Conservation (phyloP, 1,284 basidiomycete genomes). For the Cryptococcus sp. region DNA sequence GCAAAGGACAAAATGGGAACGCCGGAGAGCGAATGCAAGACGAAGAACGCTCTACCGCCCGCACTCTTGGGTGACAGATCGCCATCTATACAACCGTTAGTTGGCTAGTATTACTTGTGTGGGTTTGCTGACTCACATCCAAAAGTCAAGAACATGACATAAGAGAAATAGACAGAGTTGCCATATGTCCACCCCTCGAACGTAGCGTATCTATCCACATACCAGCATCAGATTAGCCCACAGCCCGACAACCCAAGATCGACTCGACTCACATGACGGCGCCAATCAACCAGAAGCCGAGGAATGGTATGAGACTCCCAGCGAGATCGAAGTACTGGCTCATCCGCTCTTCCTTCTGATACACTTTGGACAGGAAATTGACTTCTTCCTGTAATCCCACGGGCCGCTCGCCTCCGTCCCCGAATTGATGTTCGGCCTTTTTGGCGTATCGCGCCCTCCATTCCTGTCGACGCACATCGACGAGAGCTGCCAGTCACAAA, state of each 20-base stretch:
- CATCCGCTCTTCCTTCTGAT: slow-evolving; percentile 1
- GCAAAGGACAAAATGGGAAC: background rate
- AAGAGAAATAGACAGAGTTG: slow-evolving; percentile 1
- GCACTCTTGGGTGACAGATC: background rate
- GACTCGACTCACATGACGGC: background rate
- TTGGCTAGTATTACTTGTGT: too few relatives aligned
- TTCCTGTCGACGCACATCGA: background rate
- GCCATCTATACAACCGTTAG: background rate
- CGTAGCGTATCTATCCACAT: background rate
- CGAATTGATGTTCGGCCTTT: background rate
- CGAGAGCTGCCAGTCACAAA: background rate
- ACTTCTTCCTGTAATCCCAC: background rate
- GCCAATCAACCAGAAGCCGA: background rate
- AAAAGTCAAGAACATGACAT: background rate
- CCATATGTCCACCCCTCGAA: background rate
- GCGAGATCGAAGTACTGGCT: background rate
- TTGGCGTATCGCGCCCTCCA: background rate
- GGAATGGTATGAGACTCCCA: background rate
- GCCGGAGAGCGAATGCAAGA: slow-evolving; percentile 1
- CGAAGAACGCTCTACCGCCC: background rate
- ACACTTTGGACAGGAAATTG: background rate
- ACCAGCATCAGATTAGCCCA: background rate
- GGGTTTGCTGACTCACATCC: background rate
- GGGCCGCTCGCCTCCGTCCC: background rate
- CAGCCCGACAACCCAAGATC: background rate